Base-by-base conservation (phyloP, 148 eudicot species). In the Chenopodium berlandieri region DNA sequence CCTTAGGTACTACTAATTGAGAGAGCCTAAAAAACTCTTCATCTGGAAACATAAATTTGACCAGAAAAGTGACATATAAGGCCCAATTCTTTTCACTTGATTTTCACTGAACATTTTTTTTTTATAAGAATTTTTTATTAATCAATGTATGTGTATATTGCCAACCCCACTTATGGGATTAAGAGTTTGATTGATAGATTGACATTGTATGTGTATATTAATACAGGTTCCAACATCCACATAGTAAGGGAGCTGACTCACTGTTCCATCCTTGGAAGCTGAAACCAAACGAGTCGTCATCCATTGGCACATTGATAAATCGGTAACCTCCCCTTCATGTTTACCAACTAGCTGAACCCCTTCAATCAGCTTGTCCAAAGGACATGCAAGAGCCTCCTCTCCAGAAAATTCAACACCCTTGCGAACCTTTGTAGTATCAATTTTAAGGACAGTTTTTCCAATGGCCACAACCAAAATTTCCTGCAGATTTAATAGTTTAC, bases 231-330 rank as follows among this genome's bases (percentile, higher is more conserved):
- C 14, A 73, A 78, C 70, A 70, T 25, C 22, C 31, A 66, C 37
- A 80, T 68, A 82, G 66, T 46, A 62, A 22, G 30, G 72, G 11
- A 86, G 17, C 72, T 62, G 74, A 90, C 95, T 56, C 50, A 95
- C 97, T 90, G 98, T 97, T 87, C 99, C 99, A 90, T 97, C 99
- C 52, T 87, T 89, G 63, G 99, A 94, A 68, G 95, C 95, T 71
- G 99, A 92, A 79, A 93, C 99, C 85, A 97, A 88, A 75, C 98
- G 98, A 22, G 99, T 91, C 44, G 98, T 94, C 99, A 97, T 97
- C 99, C 98, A 97, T 77, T 97, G 99, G 85, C 97, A 97, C 99
- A 97, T 97, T 32, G 99, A 97, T 81, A 97, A 82, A 87, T 94
- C 99, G 25, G 98, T 94, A 84, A 97, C 95, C 76, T 94, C 97